Conservation (phyloP, 352 stramenopile species). For the Globisporangium middletonii region DNA sequence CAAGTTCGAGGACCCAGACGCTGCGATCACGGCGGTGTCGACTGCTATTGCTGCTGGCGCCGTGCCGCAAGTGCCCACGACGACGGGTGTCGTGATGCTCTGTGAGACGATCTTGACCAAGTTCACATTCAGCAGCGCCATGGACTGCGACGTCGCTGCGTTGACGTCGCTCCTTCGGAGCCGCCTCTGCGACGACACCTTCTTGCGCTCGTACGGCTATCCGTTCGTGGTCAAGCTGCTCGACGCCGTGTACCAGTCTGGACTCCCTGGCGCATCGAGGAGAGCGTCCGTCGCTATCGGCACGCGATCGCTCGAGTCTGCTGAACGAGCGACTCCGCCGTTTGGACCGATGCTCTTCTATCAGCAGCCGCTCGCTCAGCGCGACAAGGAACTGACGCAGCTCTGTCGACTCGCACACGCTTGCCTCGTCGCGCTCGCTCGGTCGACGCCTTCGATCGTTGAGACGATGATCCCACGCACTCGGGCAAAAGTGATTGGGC, state of each 20-base stretch:
- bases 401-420: constrained; percentile 13
- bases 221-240: constrained; percentile 11
- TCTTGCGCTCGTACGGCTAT: constrained; percentile 11
- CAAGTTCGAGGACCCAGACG: constrained; percentile 9
- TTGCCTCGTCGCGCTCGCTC: constrained; percentile 6
- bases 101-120: constrained; percentile 13
- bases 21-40: not conserved
- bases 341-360: constrained; percentile 12
- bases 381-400: constrained; percentile 12
- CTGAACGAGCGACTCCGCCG: not conserved
- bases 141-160: constrained; percentile 11
- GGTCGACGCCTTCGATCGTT: constrained; percentile 1
- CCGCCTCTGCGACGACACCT: constrained; percentile 6
- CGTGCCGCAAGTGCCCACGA: constrained; percentile 1
- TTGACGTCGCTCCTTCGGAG: constrained; percentile 9
- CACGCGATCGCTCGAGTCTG: too few relatives aligned
- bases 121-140: constrained; percentile 1
- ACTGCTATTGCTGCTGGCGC: not conserved
- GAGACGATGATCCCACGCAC: constrained; percentile 13
- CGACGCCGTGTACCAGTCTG: constrained; percentile 4
- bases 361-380: not conserved
- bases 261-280: not conserved
- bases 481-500: constrained; percentile 6
- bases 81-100: constrained; percentile 4
- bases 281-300: not conserved